A percentile compares a stretch with the other conserved stretches of the same genome.
Evolutionary conservation across 129 eudicot species (phyloP).

Genomic region (Pseudognaphalium luteoalbum): DNA sequence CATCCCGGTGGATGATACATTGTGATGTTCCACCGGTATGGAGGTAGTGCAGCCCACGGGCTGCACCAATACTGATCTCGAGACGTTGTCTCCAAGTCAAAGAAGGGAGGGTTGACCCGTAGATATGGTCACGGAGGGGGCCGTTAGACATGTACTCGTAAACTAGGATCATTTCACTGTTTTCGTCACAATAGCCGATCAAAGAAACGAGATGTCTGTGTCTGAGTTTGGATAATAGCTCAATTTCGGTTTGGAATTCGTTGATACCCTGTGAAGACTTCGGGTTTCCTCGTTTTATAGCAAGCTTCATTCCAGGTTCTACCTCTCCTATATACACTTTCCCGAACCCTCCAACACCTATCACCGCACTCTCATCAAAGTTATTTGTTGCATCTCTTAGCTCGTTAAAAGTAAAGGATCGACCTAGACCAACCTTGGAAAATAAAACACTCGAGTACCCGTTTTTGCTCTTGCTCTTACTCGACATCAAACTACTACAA

Average conservation of each 20-base stretch:
- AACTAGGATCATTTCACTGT: constrained; percentile 80
- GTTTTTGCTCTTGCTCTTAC: constrained; percentile 57
- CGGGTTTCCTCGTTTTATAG: constrained; percentile 82
- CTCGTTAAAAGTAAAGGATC: constrained; percentile 60
- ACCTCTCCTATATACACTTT: constrained; percentile 80
- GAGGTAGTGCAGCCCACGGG: constrained; percentile 89
- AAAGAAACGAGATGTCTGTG: constrained; percentile 92
- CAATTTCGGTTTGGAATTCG: constrained; percentile 87
- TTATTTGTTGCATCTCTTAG: constrained; percentile 66
- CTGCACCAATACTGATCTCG: constrained; percentile 95
- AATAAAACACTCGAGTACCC: constrained; percentile 50
- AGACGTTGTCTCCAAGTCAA: constrained; percentile 83
- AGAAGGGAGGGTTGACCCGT: constrained; percentile 57
- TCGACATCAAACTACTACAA: constrained; percentile 51
- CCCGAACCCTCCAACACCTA: constrained; percentile 97
- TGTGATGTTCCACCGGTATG: constrained; percentile 91
- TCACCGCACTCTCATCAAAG: constrained; percentile 73
- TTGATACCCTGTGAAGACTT: constrained; percentile 89
- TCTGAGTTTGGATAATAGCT: constrained; percentile 77
- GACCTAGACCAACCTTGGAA: constrained; percentile 58
- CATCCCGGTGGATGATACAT: constrained; percentile 89
- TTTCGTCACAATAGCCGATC: constrained; percentile 90
- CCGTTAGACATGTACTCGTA: constrained; percentile 93
- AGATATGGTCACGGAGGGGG: constrained; percentile 88
- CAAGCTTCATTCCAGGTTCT: constrained; percentile 72